phyloP scores from a whole-genome alignment of 768 basidiomycete species.

The Trichaptum fuscoviolaceum region DNA sequence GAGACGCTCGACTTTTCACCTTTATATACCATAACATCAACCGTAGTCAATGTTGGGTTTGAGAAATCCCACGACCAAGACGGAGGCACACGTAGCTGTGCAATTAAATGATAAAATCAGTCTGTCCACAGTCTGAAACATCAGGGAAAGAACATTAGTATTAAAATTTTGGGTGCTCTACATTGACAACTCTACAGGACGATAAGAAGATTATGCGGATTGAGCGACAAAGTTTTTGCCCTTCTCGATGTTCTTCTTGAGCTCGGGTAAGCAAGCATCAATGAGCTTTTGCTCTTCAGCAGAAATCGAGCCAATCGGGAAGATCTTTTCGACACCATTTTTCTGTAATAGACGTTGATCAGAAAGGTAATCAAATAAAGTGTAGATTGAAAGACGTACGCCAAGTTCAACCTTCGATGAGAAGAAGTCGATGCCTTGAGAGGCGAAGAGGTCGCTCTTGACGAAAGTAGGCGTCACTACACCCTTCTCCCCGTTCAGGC shows the following conservation, averaged over 20 bases:
- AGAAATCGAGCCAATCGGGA: constrained; percentile 74
- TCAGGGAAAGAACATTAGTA: background rate
- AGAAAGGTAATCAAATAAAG: constrained; percentile 10
- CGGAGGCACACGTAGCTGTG: background rate
- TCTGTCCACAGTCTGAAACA: no score
- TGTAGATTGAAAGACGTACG: constrained; percentile 38
- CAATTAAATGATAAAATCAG: background rate
- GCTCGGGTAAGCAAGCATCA: constrained; percentile 81
- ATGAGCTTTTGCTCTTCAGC: constrained; percentile 82
- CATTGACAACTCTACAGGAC: background rate
- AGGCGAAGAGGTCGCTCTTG: constrained; percentile 78
- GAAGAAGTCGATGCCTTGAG: constrained; percentile 91
- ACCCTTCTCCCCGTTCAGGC: constrained; percentile 61
- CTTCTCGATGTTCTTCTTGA: constrained; percentile 98
- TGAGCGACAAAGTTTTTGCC: constrained; percentile 71
- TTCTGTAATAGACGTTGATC: constrained; percentile 32
- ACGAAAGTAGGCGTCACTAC: constrained; percentile 81
- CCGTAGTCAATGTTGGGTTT: background rate
- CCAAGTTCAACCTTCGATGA: constrained; percentile 92
- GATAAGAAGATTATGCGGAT: background rate
- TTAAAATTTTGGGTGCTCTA: background rate
- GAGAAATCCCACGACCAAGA: background rate
- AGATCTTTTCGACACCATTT: constrained; percentile 91
- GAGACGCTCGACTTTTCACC: no score
- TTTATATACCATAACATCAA: background rate